Evolutionary conservation across 108 stramenopile species (phyloP).

Genomic region (Stephanodiscus minutulus): DNA sequence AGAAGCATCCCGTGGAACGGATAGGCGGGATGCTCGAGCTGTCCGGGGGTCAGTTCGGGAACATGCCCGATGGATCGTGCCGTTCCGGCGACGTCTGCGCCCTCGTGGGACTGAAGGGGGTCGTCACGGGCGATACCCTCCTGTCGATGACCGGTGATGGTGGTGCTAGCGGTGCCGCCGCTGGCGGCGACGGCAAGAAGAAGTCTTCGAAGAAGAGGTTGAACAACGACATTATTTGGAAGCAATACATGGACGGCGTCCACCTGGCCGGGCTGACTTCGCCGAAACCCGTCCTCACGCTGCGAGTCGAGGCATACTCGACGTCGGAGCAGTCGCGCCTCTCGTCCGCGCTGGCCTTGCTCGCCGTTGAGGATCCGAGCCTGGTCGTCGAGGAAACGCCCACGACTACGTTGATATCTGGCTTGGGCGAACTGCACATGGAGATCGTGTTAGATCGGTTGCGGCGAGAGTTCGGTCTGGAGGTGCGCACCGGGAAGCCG

Average conservation of each 20-base stretch:
- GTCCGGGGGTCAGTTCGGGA: conserved; percentile 78
- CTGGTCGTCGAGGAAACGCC: conserved; percentile 82
- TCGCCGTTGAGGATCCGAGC: conserved; percentile 86
- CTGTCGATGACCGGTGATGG: conserved; percentile 50
- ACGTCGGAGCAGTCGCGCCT: conserved; percentile 67
- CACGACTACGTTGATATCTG: conserved; percentile 75
- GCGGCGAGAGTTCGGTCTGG: conserved; percentile 70
- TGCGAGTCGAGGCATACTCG: conserved; percentile 76
- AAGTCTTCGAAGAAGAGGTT: conserved; percentile 43
- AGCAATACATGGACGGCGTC: conserved; percentile 53
- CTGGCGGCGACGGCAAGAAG: conserved; percentile 6
- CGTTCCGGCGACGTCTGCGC: conserved; percentile 87
- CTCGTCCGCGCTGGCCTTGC: conserved; percentile 62
- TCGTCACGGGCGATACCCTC: conserved; percentile 88
- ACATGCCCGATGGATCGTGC: conserved; percentile 68
- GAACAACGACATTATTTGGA: conserved; percentile 36
- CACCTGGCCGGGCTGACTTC: conserved; percentile 76
- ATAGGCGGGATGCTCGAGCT: conserved; percentile 86
- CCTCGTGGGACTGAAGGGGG: conserved; percentile 78
- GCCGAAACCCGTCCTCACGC: conserved; percentile 89
- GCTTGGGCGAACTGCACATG: conserved; percentile 88
- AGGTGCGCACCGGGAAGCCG: conserved; percentile 76
- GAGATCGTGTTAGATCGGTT: conserved; percentile 85
- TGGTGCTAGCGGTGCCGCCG: conserved; percentile 8
- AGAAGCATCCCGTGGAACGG: conserved; percentile 60